phyloP scores from a whole-genome alignment of 331 rosid species.

The Malus hybrid region DNA sequence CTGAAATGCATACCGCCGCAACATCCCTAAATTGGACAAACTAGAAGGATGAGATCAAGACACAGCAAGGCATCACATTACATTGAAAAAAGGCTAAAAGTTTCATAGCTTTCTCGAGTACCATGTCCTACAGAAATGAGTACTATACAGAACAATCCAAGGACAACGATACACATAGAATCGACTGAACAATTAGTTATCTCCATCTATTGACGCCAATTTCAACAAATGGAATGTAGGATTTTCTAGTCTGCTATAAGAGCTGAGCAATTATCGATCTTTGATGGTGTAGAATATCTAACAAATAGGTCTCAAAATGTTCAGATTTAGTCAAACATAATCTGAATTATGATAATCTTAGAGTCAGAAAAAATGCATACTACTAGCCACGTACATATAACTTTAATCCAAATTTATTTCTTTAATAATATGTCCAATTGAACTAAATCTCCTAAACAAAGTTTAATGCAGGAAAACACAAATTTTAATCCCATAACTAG shows the following conservation, averaged over 20 bases:
- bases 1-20: conserved; percentile 92
- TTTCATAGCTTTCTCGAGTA: not conserved
- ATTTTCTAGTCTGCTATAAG: no score
- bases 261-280: no score
- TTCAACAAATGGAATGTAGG: not conserved
- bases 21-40: conserved; percentile 59
- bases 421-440: not conserved
- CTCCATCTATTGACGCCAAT: not conserved
- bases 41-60: conserved; percentile 6
- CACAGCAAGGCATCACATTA: not conserved
- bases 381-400: no score
- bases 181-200: not conserved
- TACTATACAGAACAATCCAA: not conserved
- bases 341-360: no score
- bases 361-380: no score
- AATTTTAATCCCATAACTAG: not conserved
- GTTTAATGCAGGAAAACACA: not conserved
- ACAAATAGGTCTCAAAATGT: not conserved
- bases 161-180: not conserved
- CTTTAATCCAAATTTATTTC: not conserved
- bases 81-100: not conserved
- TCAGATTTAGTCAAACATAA: no score
- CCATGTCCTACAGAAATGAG: not conserved
- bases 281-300: not conserved
- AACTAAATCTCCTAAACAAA: not conserved